A percentile compares a stretch with the other conserved stretches of the same genome.
These are phyloP conservation scores for Collybia mongolica DNA, from an alignment of 768 basidiomycete species.

Conservation along the genomic window DNA sequence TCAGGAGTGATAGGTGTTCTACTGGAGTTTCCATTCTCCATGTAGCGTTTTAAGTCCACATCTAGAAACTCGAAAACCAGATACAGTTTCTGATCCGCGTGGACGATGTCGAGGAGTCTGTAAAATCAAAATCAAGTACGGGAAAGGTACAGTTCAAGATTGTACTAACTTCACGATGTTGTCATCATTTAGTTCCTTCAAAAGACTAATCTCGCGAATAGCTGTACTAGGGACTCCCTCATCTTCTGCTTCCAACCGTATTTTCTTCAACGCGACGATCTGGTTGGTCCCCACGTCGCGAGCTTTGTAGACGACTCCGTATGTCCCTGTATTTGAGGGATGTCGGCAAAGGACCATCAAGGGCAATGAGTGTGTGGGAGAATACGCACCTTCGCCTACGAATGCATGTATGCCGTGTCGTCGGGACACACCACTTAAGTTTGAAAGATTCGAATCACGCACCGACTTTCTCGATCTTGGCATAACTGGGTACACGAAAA, in stretches of 20 bases:
- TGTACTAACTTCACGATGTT: slow-evolving; percentile 84
- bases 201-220: slow-evolving; percentile 94
- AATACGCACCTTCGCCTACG: slow-evolving; percentile 50
- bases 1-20: slow-evolving; percentile 70
- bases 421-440: background rate
- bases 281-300: slow-evolving; percentile 74
- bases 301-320: slow-evolving; percentile 98
- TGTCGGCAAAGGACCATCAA: slow-evolving; percentile 9
- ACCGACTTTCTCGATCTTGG: slow-evolving; percentile 99
- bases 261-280: slow-evolving; percentile 98
- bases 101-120: slow-evolving; percentile 94
- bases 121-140: slow-evolving; percentile 11
- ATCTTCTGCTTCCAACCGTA: slow-evolving; percentile 96
- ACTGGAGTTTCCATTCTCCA: slow-evolving; percentile 79
- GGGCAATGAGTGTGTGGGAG: slow-evolving; percentile 3
- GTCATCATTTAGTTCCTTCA: slow-evolving; percentile 96
- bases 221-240: slow-evolving; percentile 98
- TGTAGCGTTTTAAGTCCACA: slow-evolving; percentile 94
- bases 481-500: slow-evolving; percentile 59
- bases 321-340: slow-evolving; percentile 67
- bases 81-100: slow-evolving; percentile 95
- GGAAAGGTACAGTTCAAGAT: background rate
- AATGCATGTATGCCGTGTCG: slow-evolving; percentile 9
- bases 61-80: slow-evolving; percentile 98
- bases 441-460: slow-evolving; percentile 37